These are phyloP conservation scores for Cercophora scortea DNA, from an alignment of 495 filamentous ascomycete genomes.

Conservation along the genomic window DNA sequence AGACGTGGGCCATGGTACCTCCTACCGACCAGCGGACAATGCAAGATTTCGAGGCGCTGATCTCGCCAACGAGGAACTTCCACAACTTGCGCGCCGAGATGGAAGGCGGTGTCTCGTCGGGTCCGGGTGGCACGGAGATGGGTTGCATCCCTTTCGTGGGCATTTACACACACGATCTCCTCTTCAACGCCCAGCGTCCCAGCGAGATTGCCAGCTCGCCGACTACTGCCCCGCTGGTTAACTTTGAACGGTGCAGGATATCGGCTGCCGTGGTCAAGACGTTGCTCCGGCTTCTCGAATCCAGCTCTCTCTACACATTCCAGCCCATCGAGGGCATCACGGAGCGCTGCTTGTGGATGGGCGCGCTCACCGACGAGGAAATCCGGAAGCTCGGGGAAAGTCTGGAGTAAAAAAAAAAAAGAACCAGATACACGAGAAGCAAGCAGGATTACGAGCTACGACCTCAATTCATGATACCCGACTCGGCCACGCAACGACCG, in stretches of 20 bases:
- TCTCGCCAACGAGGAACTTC: conserved; percentile 88
- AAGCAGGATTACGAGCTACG: conserved; percentile 2
- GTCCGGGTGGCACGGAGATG: conserved; percentile 46
- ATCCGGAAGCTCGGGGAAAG: conserved; percentile 45
- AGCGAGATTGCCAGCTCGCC: conserved; percentile 56
- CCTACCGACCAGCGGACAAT: conserved; percentile 61
- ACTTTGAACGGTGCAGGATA: conserved; percentile 90
- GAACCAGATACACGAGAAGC: neutral
- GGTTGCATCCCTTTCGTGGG: conserved; percentile 97
- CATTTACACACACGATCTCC: conserved; percentile 91
- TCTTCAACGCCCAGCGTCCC: conserved; percentile 89
- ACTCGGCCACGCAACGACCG: neutral
- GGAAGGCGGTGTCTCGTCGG: conserved; percentile 50
- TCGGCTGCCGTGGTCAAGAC: conserved; percentile 91
- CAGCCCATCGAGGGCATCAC: conserved; percentile 78
- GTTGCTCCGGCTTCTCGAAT: conserved; percentile 79
- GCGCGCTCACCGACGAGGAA: conserved; percentile 76
- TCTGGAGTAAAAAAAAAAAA: conserved; percentile 23
- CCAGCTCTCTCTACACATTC: conserved; percentile 83
- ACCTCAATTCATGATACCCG: neutral
- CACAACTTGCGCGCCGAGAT: conserved; percentile 83
- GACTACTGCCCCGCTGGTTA: conserved; percentile 69
- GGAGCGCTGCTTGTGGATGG: conserved; percentile 92
- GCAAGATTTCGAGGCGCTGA: conserved; percentile 71
- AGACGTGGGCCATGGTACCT: conserved; percentile 78